Evolutionary conservation across 164 flowering plant genomes (phyloP).

Genomic region (Liquidambar formosana): DNA sequence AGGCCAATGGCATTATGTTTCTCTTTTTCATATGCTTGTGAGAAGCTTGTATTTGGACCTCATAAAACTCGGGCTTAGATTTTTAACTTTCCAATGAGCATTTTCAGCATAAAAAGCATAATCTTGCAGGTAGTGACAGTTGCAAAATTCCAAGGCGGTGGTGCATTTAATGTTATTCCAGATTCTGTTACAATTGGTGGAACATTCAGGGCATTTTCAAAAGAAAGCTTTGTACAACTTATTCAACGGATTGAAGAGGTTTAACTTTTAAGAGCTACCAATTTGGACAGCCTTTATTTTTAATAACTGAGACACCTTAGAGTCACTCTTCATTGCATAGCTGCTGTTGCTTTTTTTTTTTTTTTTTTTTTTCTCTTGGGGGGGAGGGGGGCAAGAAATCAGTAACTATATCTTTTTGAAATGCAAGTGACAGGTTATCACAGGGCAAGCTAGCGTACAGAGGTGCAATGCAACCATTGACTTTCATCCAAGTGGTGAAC

Average conservation of each 20-base stretch:
- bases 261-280: not conserved
- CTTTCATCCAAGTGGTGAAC: constrained; percentile 15
- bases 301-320: not conserved
- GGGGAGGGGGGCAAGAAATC: no score
- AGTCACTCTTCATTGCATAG: no score
- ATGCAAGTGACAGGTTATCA: constrained; percentile 30
- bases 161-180: constrained; percentile 61
- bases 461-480: constrained; percentile 40
- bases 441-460: constrained; percentile 35
- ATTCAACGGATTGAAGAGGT: constrained; percentile 45
- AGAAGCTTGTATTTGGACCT: no score
- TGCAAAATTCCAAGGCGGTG: constrained; percentile 54
- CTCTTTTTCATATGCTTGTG: no score
- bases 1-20: no score
- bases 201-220: constrained; percentile 55
- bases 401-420: not conserved
- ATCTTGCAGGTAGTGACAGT: constrained; percentile 52
- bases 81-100: no score
- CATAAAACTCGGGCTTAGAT: no score
- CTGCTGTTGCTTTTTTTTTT: no score
- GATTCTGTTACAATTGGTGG: constrained; percentile 65
- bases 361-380: no score
- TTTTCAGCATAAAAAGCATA: not conserved
- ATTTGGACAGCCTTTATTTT: not conserved
- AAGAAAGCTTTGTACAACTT: constrained; percentile 33